Conservation (phyloP, 225 moss, liverwort and hornwort species). For the Sphagnum contortum region DNA sequence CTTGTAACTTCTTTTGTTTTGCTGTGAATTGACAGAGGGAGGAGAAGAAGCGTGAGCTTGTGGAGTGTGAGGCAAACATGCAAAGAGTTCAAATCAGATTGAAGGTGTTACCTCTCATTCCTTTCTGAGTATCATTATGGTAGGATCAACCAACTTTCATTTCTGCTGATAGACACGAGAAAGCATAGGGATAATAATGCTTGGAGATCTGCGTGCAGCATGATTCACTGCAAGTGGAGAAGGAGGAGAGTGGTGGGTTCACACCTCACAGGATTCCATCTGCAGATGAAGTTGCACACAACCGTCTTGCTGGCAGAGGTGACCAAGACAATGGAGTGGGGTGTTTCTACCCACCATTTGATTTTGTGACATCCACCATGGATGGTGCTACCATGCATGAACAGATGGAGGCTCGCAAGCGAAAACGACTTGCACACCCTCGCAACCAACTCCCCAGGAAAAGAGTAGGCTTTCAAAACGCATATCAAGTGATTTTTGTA, state of each 20-base stretch:
- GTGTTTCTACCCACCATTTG: constrained; percentile 36
- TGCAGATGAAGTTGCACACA: constrained; percentile 36
- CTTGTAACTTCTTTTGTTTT: no score
- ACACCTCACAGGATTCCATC: constrained; percentile 45
- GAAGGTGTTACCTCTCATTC: constrained; percentile 25
- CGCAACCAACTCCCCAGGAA: constrained; percentile 51
- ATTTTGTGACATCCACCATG: constrained; percentile 47
- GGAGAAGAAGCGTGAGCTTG: constrained; percentile 91
- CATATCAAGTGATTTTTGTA: background rate
- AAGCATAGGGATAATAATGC: no score
- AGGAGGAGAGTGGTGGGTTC: constrained; percentile 53
- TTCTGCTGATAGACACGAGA: no score
- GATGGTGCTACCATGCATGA: constrained; percentile 49
- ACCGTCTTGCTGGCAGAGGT: constrained; percentile 34
- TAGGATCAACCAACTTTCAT: no score
- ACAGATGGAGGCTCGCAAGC: constrained; percentile 67
- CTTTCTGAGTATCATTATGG: background rate
- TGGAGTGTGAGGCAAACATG: constrained; percentile 78
- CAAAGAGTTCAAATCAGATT: constrained; percentile 84
- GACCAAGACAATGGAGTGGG: constrained; percentile 64
- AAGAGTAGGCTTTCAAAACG: constrained; percentile 35
- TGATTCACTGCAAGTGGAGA: constrained; percentile 56
- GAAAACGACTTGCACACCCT: constrained; percentile 65
- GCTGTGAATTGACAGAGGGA: constrained; percentile 50
- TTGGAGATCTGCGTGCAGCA: constrained; percentile 36